phyloP scores from a whole-genome alignment of 768 basidiomycete species.

The Auriscalpium microsporum region DNA sequence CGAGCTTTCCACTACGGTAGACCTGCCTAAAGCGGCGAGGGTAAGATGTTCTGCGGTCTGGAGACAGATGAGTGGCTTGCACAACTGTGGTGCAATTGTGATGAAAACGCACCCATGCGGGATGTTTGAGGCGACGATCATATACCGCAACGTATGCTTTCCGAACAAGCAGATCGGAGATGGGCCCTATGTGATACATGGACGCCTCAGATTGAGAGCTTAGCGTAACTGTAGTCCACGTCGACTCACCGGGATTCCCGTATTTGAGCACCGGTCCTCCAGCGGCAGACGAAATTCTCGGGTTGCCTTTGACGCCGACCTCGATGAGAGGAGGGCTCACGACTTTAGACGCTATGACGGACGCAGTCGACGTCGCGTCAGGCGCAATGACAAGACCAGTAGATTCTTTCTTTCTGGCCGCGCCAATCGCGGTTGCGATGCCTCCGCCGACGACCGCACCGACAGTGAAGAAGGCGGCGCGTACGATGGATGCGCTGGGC shows the following conservation, averaged over 20 bases:
- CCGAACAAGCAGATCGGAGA: conserved; percentile 70
- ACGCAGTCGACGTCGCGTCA: conserved; percentile 12
- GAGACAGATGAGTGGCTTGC: background rate
- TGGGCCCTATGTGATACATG: conserved; percentile 52
- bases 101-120: conserved; percentile 68
- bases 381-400: conserved; percentile 6
- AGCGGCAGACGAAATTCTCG: conserved; percentile 31
- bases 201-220: no score
- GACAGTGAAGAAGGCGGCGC: conserved; percentile 71
- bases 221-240: no score
- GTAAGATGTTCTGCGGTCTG: conserved; percentile 97
- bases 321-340: conserved; percentile 35
- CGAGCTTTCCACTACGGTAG: conserved; percentile 25
- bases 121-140: conserved; percentile 84
- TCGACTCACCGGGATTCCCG: conserved; percentile 66
- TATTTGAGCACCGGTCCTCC: conserved; percentile 52
- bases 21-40: conserved; percentile 56
- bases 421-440: conserved; percentile 43
- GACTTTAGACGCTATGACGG: background rate
- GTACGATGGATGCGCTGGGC: conserved; percentile 43
- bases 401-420: conserved; percentile 22
- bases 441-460: conserved; percentile 79
- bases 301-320: conserved; percentile 35
- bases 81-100: background rate
- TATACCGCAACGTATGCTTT: conserved; percentile 86